A percentile compares a stretch with the other conserved stretches of the same genome.
These are phyloP conservation scores for Paracamarosporium sp. DNA, from an alignment of 2,329 filamentous ascomycete species.

Conservation along the genomic window DNA sequence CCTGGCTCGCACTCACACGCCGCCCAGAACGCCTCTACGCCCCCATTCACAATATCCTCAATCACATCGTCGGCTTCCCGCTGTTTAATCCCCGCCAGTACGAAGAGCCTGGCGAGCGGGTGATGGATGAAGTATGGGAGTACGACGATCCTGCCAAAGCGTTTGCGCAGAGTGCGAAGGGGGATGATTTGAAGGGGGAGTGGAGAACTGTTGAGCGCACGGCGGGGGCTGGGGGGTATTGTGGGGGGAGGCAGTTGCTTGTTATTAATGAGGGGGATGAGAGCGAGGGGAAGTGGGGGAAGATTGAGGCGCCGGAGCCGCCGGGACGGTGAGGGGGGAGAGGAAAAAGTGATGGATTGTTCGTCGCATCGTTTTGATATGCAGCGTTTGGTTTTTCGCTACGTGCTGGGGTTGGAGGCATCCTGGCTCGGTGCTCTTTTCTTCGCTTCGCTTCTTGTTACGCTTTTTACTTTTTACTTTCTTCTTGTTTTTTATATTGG, in stretches of 20 bases:
- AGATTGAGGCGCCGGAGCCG: conserved; percentile 33
- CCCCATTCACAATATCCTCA: conserved; percentile 65
- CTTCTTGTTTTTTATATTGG: too few relatives aligned
- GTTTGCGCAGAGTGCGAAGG: conserved; percentile 31
- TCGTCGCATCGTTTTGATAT: too few relatives aligned
- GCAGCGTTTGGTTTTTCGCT: too few relatives aligned
- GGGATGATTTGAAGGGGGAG: conserved; percentile 33
- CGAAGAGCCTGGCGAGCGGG: conserved; percentile 64
- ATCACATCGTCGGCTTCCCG: conserved; percentile 63
- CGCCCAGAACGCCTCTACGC: conserved; percentile 72
- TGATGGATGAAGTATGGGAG: conserved; percentile 61
- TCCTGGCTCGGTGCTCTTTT: too few relatives aligned
- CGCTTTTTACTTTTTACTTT: too few relatives aligned
- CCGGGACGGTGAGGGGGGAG: conserved; percentile 15
- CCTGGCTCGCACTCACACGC: conserved; percentile 65
- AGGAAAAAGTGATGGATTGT: too few relatives aligned
- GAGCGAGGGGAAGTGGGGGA: conserved; percentile 41
- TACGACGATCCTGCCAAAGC: conserved; percentile 40
- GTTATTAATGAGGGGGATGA: conserved; percentile 49
- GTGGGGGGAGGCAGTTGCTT: conserved; percentile 62
- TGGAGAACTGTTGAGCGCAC: conserved; percentile 49
- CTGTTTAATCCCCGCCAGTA: conserved; percentile 65
- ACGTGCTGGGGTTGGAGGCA: too few relatives aligned
- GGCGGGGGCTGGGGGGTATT: conserved; percentile 62
- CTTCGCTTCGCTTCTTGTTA: conserved; percentile 9